These are phyloP conservation scores for Ustilago esculenta DNA, from an alignment of 1,284 basidiomycete genomes.

Conservation along the genomic window DNA sequence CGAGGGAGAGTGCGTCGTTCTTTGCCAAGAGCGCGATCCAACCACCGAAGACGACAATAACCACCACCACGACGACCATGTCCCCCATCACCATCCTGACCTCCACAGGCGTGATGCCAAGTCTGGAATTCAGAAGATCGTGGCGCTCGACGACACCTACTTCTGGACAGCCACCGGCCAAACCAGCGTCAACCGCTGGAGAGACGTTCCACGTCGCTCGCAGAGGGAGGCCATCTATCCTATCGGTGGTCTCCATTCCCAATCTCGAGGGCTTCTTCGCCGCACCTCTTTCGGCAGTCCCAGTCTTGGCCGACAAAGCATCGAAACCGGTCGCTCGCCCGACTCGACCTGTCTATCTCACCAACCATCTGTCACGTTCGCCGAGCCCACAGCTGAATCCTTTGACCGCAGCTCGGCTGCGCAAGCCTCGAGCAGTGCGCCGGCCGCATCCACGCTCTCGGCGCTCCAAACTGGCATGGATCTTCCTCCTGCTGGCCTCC, in stretches of 20 bases:
- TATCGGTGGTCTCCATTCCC: slow-evolving; percentile 22
- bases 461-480: slow-evolving; percentile 35
- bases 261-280: slow-evolving; percentile 16
- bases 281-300: slow-evolving; percentile 32
- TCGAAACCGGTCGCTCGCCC: slow-evolving; percentile 25
- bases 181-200: slow-evolving; percentile 85
- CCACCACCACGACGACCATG: not conserved
- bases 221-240: slow-evolving; percentile 53
- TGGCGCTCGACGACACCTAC: slow-evolving; percentile 82
- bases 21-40: slow-evolving; percentile 67
- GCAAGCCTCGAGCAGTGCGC: not conserved
- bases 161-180: slow-evolving; percentile 90
- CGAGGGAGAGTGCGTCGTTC: slow-evolving; percentile 86
- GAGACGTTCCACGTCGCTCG: slow-evolving; percentile 69
- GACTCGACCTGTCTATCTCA: slow-evolving; percentile 14
- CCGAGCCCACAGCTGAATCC: slow-evolving; percentile 16
- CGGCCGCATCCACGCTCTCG: slow-evolving; percentile 11
- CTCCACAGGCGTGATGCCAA: slow-evolving; percentile 68
- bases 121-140: slow-evolving; percentile 81
- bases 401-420: slow-evolving; percentile 7
- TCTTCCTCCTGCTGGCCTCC: slow-evolving; percentile 24
- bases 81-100: slow-evolving; percentile 17
- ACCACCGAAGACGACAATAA: slow-evolving; percentile 6
- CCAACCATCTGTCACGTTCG: slow-evolving; percentile 43
- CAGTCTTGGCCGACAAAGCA: slow-evolving; percentile 24